Base-by-base conservation (phyloP, 768 basidiomycete genomes). In the Lactarius sp. region DNA sequence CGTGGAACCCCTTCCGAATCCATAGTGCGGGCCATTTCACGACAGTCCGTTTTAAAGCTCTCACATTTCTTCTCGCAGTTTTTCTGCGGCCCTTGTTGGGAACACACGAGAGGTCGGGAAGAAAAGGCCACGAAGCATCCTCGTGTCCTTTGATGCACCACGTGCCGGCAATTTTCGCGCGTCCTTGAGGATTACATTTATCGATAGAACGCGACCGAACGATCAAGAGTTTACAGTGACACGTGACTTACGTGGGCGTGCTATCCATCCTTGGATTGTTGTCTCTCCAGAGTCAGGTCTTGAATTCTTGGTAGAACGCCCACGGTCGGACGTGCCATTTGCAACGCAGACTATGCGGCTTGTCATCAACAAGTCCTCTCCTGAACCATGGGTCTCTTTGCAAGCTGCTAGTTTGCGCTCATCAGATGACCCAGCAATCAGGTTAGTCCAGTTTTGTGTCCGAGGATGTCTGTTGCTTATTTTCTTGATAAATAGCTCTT, bases 81-180 rank as follows among this genome's bases (percentile, higher is more conserved):
- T 65, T 41, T 22, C 39, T 16, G 64, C 49, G 22, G 20, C 41
- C 20, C 20, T 56, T 31, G 2, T 14, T 10, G 59, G 54, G 1
- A 18, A 37, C 20, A 20, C 16, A 12, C 0, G 16, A 27, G 33
- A 14, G 2, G 14, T 65, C 16, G 41, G n/a, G 13, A 27, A 33
- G 27, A 33, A 8, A 13, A 46, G n/a, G 49, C 22, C 59, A 20
- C 53, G 54, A 18, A 56, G 14, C 6, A 34, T 65, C 49, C 7
- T 33, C 27, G 64, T 65, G 18, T 33, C 64, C n/a, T 65, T 65
- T 44, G 36, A 52, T 12, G n/a, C 64, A 10, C 34, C 41, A 37
- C 18, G 10, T 46, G 54, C 16, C 4, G 64, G 64, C 33, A 47
- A 27, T 16, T 56, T 60, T 50, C 49, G 7, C 22, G 33, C 41